These are phyloP conservation scores for Aspergillus ibericus DNA, from an alignment of 2,329 filamentous ascomycete species.

Conservation along the genomic window DNA sequence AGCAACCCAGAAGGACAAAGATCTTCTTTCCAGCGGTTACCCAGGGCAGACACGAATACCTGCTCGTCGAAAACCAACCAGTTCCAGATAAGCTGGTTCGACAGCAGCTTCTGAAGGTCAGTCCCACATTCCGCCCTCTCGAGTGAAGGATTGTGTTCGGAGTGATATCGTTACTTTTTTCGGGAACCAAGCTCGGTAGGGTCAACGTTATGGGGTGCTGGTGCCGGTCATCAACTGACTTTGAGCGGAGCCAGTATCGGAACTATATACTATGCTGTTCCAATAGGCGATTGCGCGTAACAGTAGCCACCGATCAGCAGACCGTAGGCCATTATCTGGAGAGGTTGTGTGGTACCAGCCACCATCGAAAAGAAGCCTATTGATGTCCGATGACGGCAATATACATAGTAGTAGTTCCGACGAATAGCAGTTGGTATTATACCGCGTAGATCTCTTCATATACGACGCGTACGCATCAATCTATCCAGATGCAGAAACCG, in stretches of 20 bases:
- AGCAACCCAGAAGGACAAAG: background rate
- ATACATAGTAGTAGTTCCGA: background rate
- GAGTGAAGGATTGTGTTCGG: background rate
- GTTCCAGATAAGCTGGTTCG: too few species aligned
- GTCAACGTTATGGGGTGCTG: background rate
- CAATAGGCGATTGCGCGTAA: background rate
- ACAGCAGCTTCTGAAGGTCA: background rate
- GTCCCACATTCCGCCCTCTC: background rate
- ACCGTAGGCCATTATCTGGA: background rate
- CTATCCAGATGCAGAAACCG: too few species aligned
- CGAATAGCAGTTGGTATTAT: background rate
- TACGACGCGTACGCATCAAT: too few species aligned
- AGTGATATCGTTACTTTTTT: background rate
- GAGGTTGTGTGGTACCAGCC: background rate
- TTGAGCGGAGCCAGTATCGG: background rate
- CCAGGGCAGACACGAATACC: background rate
- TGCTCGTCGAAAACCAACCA: too few species aligned
- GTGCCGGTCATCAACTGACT: background rate
- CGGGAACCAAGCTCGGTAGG: background rate
- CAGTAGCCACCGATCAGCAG: background rate
- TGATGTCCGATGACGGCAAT: background rate
- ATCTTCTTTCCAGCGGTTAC: background rate
- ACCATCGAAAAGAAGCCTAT: background rate
- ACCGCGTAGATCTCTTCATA: background rate
- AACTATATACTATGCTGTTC: background rate